Evolutionary conservation across 441 rosid genomes (phyloP), one percentile per base, ranked within the genome.

Genomic region (Manihot esculenta): DNA sequence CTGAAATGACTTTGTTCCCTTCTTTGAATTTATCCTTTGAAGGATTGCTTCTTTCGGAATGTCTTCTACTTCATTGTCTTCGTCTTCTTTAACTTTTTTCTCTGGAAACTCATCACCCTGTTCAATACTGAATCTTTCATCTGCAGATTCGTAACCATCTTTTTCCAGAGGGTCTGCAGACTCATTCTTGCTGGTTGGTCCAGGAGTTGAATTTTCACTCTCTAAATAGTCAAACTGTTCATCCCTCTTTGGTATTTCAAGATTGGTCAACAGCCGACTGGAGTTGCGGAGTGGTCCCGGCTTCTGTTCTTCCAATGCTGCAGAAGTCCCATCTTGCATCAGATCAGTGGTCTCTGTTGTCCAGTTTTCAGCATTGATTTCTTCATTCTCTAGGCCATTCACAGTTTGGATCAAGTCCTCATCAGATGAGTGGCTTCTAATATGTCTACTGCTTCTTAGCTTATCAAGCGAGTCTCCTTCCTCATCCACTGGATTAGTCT

Each of bases 1-100:
- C 75, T 95, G 99, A 78, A 78, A 89, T 2, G 97, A 87, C 55
- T 77, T 81, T n/a, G 66, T 79, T 81, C 81, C 88, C 68, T 85
- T 88, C 64, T 82, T 91, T 1, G 98, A 91, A 70, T 87, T 88
- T 24, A 93, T 90, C 85, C 93, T 87, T 63, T 85, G 80, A 45
- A 90, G 73, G 67, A 93, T 90, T 62, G 79, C 83, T 77, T 87
- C 95, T 45, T 80, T 64, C 10, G 89, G 76, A 51, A 88, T 72
- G 27, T 73, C 77, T 74, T 83, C 75, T 17, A 76, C 84, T 54
- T 74, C 82, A 47, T 75, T 68, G 35, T 78, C 86, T 41, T 71
- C 82, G 17, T 73, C 56, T n/a, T 81, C 82, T 53, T 78, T 80
- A 48, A 62, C 69, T 42, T 73, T 72, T n/a, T 69, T 58, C 53